Evolutionary conservation across 1,284 basidiomycete species (phyloP).

Genomic region (Fomitopsis betulina): DNA sequence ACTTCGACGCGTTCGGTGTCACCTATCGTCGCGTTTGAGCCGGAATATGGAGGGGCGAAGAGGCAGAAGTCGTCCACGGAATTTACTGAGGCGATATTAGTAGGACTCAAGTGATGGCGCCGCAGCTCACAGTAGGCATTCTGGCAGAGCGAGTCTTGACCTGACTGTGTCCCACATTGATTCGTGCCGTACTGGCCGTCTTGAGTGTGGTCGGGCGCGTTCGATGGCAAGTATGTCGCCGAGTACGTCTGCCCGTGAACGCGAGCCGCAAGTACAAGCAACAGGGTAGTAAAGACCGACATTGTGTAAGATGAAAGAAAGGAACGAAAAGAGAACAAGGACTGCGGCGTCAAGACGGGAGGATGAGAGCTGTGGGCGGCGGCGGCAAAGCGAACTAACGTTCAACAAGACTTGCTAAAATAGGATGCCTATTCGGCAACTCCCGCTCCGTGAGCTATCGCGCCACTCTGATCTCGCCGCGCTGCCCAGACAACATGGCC

Average conservation of each 20-base stretch:
- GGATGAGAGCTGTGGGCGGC: not conserved
- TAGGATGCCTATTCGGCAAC: not conserved
- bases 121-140: constrained; percentile 50
- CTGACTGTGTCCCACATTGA: constrained; percentile 53
- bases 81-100: constrained; percentile 41
- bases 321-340: not conserved
- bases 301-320: constrained; percentile 5
- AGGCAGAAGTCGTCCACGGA: constrained; percentile 58
- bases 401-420: not conserved
- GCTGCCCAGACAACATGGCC: not conserved
- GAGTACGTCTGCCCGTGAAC: constrained; percentile 31
- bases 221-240: constrained; percentile 35
- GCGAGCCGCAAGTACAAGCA: constrained; percentile 10
- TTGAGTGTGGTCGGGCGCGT: constrained; percentile 47
- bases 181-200: constrained; percentile 64
- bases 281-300: constrained; percentile 12
- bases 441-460: not conserved
- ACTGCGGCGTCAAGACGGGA: not conserved
- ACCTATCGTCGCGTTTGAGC: constrained; percentile 47
- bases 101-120: not conserved
- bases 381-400: not conserved
- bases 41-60: constrained; percentile 52
- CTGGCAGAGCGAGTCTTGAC: constrained; percentile 61
- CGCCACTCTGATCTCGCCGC: not conserved
- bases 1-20: constrained; percentile 63